Evolutionary conservation across 768 basidiomycete species (phyloP).

Genomic region (Boletus fagicola): DNA sequence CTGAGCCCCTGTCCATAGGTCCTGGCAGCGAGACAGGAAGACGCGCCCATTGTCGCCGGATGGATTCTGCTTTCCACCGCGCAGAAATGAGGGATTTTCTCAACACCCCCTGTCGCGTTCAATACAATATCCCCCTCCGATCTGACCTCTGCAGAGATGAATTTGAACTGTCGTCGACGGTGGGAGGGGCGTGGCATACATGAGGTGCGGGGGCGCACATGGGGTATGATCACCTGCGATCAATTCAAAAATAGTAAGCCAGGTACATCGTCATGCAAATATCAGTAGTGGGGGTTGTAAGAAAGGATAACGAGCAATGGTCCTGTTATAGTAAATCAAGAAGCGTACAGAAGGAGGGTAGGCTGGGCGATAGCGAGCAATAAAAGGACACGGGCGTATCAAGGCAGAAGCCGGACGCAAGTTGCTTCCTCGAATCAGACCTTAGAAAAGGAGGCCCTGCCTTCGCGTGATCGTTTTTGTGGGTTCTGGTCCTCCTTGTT

Average conservation of each 20-base stretch:
- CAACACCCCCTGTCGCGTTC: not conserved
- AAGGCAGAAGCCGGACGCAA: not conserved
- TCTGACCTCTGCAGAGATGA: not conserved
- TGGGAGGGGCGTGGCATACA: not conserved
- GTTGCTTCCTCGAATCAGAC: not conserved
- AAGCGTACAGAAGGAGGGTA: not conserved
- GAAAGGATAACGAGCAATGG: not conserved
- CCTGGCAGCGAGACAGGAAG: not conserved
- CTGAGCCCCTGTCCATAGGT: not conserved
- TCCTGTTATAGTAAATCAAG: not conserved
- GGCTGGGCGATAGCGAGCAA: not conserved
- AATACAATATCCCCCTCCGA: not conserved
- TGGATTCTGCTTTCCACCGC: not conserved
- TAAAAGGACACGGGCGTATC: not conserved
- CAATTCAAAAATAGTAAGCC: conserved; percentile 6
- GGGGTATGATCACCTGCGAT: not conserved
- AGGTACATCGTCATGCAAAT: conserved; percentile 2
- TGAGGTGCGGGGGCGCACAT: not conserved
- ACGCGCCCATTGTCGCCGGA: not conserved
- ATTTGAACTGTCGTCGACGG: not conserved
- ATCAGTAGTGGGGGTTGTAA: not conserved
- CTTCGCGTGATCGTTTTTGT: not conserved
- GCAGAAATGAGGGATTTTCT: not conserved
- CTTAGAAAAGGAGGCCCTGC: not conserved
- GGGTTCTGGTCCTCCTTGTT: conserved; percentile 13